Evolutionary conservation across 2,329 filamentous ascomycete species (phyloP).

Genomic region (Atkinsonella texensis): DNA sequence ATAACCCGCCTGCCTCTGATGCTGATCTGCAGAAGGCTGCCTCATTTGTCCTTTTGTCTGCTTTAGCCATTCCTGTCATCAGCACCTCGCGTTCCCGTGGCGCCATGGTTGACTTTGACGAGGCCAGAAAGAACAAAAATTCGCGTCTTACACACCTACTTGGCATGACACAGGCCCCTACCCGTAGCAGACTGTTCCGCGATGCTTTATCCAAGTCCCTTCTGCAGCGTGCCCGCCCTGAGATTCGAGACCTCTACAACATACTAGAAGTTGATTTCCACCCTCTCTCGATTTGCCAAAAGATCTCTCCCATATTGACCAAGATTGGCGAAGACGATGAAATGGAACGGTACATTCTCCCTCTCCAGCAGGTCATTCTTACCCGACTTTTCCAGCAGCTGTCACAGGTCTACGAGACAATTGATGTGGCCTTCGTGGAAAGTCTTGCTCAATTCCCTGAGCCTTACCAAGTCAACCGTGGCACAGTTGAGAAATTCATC

Average conservation of each 20-base stretch:
- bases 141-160: conserved; percentile 90
- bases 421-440: conserved; percentile 87
- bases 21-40: conserved; percentile 87
- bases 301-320: conserved; percentile 90
- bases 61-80: conserved; percentile 96
- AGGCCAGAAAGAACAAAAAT: conserved; percentile 98
- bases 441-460: conserved; percentile 91
- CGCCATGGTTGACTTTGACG: conserved; percentile 91
- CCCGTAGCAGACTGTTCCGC: conserved; percentile 83
- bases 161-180: conserved; percentile 82
- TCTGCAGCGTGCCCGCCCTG: conserved; percentile 79
- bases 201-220: conserved; percentile 93
- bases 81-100: conserved; percentile 94
- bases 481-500: conserved; percentile 98
- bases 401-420: conserved; percentile 97
- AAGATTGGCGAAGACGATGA: conserved; percentile 89
- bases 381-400: conserved; percentile 98
- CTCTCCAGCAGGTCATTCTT: conserved; percentile 95
- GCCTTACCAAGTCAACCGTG: conserved; percentile 81
- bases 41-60: conserved; percentile 89
- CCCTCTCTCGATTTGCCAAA: conserved; percentile 95
- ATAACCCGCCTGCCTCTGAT: conserved; percentile 83
- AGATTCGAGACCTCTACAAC: conserved; percentile 95
- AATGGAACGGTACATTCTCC: conserved; percentile 94
- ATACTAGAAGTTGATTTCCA: conserved; percentile 99